These are phyloP conservation scores for Ceratocystis destructans DNA, from an alignment of 2,329 filamentous ascomycete species.

Conservation along the genomic window DNA sequence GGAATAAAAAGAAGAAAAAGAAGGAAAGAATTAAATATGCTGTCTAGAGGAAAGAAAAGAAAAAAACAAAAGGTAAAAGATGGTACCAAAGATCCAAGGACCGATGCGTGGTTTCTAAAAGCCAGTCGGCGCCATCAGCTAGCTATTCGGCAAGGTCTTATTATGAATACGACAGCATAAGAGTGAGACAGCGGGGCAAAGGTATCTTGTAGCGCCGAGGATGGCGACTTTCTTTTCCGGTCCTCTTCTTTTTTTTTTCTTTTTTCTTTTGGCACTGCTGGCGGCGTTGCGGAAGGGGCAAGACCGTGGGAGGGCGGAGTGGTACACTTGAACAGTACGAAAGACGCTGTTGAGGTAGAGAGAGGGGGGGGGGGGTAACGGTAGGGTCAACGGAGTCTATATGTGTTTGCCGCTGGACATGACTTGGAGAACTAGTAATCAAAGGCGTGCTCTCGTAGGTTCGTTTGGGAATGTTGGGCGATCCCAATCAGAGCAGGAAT, in stretches of 20 bases:
- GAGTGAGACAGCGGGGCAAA: conserved; percentile 4
- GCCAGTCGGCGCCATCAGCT: background rate
- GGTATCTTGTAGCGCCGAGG: background rate
- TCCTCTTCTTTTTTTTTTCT: background rate
- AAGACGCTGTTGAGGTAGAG: background rate
- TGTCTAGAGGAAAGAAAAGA: background rate
- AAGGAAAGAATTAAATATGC: conserved; percentile 14
- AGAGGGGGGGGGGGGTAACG: background rate
- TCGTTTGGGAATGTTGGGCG: background rate
- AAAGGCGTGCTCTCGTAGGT: background rate
- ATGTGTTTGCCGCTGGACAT: background rate
- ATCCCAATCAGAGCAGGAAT: conserved; percentile 1
- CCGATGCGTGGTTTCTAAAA: conserved; percentile 5
- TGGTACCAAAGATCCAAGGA: background rate
- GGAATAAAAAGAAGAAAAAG: conserved; percentile 5
- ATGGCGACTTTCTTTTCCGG: background rate
- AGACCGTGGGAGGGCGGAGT: background rate
- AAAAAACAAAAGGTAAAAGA: conserved; percentile 9
- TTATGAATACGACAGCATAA: background rate
- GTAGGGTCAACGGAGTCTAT: background rate
- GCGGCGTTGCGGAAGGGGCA: background rate
- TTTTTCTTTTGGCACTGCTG: background rate
- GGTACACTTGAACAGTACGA: background rate
- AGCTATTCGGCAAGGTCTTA: background rate
- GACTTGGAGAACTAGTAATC: background rate